These are phyloP conservation scores for Zygosaccharomyces sapae DNA, from an alignment of 1,139 yeast species.

Conservation along the genomic window DNA sequence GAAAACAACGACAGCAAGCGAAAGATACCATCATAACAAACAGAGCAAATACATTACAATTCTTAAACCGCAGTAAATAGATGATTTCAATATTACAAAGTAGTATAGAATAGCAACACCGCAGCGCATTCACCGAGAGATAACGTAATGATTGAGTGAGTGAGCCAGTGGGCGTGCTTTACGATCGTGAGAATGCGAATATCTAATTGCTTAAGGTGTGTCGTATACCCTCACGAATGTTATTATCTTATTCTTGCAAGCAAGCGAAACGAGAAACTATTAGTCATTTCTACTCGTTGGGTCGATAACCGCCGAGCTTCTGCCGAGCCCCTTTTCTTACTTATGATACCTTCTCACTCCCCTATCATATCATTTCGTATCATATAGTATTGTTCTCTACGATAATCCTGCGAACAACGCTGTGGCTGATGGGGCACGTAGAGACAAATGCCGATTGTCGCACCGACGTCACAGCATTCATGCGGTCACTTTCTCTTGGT, in stretches of 20 bases:
- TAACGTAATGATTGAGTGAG: no score
- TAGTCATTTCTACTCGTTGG: neutral
- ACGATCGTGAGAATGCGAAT: no score
- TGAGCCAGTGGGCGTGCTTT: no score
- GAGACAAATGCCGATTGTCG: neutral
- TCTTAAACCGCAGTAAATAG: neutral
- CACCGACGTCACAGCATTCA: neutral
- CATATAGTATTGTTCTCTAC: neutral
- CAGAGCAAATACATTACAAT: neutral
- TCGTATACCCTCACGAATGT: no score
- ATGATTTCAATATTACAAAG: neutral
- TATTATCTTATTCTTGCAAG: no score
- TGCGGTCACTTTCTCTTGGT: neutral
- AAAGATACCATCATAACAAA: no score
- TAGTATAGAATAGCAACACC: neutral
- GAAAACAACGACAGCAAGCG: no score
- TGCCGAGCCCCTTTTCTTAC: neutral
- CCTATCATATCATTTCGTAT: neutral
- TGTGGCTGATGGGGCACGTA: neutral
- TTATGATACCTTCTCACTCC: neutral
- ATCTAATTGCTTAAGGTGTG: no score
- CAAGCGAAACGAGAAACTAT: no score
- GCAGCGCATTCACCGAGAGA: no score
- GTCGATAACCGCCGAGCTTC: neutral
- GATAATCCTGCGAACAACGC: neutral